Conservation (phyloP, 305 asterid genomes). For the Stenogyne calaminthoides region DNA sequence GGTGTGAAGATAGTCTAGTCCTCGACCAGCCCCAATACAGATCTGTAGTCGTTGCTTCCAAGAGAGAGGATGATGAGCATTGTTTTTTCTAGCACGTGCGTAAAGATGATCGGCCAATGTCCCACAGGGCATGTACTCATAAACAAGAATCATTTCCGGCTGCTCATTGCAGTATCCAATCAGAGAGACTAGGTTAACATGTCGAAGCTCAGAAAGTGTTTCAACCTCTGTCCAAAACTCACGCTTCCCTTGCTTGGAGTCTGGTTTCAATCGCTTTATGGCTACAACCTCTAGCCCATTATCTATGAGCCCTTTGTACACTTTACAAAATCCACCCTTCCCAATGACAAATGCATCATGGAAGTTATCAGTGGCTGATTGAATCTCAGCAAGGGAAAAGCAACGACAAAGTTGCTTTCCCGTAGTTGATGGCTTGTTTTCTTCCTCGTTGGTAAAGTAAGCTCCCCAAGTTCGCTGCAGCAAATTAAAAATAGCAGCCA, state of each 20-base stretch:
- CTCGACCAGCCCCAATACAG: constrained; percentile 16
- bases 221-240: constrained; percentile 38
- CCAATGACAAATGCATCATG: constrained; percentile 30
- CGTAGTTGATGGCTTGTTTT: constrained; percentile 28
- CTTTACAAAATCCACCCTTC: constrained; percentile 41
- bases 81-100: constrained; percentile 24
- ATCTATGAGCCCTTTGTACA: neutral
- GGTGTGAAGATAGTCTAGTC: constrained; percentile 13
- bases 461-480: constrained; percentile 27
- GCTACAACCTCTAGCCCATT: no score
- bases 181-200: constrained; percentile 4
- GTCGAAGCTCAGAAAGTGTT: constrained; percentile 33
- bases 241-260: constrained; percentile 22
- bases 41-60: constrained; percentile 38
- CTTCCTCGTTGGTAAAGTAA: constrained; percentile 27
- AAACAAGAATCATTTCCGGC: constrained; percentile 8
- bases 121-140: constrained; percentile 31
- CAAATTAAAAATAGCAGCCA: constrained; percentile 35
- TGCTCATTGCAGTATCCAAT: constrained; percentile 23
- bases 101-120: constrained; percentile 32
- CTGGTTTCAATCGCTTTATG: constrained; percentile 5
- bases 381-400: constrained; percentile 41
- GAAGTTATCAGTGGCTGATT: constrained; percentile 34
- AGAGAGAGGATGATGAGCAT: constrained; percentile 30
- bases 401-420: neutral